These are phyloP conservation scores for Pythium insidiosum DNA, from an alignment of 352 stramenopile genomes.

Conservation along the genomic window DNA sequence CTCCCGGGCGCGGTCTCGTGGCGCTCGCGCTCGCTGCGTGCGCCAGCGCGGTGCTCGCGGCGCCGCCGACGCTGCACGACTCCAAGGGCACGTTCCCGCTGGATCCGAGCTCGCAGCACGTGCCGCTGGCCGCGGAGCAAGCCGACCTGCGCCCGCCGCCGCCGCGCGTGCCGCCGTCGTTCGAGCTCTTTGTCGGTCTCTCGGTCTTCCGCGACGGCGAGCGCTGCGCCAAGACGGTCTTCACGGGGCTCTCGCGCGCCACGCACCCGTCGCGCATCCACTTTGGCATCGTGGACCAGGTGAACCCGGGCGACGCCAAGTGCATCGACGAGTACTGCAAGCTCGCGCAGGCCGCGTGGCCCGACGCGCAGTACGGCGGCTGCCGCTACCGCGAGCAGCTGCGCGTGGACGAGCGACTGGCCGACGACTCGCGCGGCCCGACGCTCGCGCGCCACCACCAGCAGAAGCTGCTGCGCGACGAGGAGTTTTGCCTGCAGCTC, in stretches of 20 bases:
- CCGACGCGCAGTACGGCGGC: conserved; percentile 37
- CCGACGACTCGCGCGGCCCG: conserved; percentile 70
- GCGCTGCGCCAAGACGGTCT: conserved; percentile 77
- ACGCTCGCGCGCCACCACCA: conserved; percentile 70
- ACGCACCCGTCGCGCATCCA: conserved; percentile 59
- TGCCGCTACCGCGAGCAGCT: conserved; percentile 73
- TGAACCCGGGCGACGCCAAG: conserved; percentile 56
- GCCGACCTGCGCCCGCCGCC: conserved; percentile 46
- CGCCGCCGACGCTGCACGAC: conserved; percentile 30
- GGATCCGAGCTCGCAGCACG: conserved; percentile 68
- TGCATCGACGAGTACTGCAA: no score
- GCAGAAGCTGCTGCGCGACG: conserved; percentile 61
- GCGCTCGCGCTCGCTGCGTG: no score
- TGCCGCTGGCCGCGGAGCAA: conserved; percentile 29
- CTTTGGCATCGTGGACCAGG: conserved; percentile 81
- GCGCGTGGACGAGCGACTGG: conserved; percentile 53
- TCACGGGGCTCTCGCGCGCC: conserved; percentile 66
- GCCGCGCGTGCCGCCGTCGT: conserved; percentile 35
- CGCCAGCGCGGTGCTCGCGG: no score
- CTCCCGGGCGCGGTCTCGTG: no score
- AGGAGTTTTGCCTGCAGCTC: no score
- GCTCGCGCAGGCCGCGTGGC: conserved; percentile 54
- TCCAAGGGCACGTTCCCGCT: conserved; percentile 37
- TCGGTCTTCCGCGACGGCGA: conserved; percentile 78
- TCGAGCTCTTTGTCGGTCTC: conserved; percentile 60